Evolutionary conservation across 1,284 basidiomycete genomes (phyloP).

Genomic region (Cutaneotrichosporon arboriforme): DNA sequence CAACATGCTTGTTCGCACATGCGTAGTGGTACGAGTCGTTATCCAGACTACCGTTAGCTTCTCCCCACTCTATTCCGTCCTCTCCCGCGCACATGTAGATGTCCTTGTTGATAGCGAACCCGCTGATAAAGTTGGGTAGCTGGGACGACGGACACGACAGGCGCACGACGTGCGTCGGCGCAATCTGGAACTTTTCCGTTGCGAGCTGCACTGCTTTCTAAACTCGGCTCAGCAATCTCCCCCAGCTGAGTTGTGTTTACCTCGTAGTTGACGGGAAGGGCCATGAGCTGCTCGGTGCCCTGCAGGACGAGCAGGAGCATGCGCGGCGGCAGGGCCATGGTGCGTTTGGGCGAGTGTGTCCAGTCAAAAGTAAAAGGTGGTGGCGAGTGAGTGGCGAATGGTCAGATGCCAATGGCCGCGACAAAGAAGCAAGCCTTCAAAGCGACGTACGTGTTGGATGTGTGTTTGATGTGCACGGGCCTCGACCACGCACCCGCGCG

Average conservation of each 20-base stretch:
- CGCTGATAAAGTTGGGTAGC: constrained; percentile 29
- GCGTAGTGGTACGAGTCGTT: constrained; percentile 44
- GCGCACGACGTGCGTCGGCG: constrained; percentile 31
- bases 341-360: too few relatives aligned
- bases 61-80: not conserved
- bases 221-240: too few relatives aligned
- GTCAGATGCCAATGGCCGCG: too few relatives aligned
- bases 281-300: constrained; percentile 32
- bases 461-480: too few relatives aligned
- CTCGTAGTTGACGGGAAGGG: constrained; percentile 34
- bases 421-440: too few relatives aligned
- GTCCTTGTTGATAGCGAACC: constrained; percentile 19
- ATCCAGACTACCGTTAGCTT: constrained; percentile 27
- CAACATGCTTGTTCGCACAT: constrained; percentile 40
- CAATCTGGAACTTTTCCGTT: constrained; percentile 31
- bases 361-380: too few relatives aligned
- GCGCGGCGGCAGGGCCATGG: constrained; percentile 15
- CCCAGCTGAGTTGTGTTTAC: constrained; percentile 19
- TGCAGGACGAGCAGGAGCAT: constrained; percentile 32
- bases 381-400: not conserved
- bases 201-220: constrained; percentile 40
- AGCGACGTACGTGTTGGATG: too few relatives aligned
- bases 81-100: constrained; percentile 34
- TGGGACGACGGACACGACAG: constrained; percentile 22
- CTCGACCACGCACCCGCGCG: too few relatives aligned